These are phyloP conservation scores for Lasiodiplodia theobromae DNA, from an alignment of 2,329 filamentous ascomycete species.

Conservation along the genomic window DNA sequence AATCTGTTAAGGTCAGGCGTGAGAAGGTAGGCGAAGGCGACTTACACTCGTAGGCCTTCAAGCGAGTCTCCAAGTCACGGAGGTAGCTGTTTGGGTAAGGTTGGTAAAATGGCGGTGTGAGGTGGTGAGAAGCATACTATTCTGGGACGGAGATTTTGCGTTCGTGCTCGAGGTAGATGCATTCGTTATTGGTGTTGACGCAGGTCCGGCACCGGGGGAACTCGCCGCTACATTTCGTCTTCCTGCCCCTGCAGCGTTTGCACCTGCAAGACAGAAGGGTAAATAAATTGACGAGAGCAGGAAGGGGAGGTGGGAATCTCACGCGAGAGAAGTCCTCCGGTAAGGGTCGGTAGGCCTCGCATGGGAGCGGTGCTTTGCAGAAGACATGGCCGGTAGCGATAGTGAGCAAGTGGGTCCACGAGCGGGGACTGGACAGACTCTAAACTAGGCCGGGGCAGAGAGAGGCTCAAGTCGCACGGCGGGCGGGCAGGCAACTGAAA, in stretches of 20 bases:
- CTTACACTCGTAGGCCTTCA: constrained; percentile 33
- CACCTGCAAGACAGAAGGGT: constrained; percentile 32
- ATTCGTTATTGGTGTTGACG: constrained; percentile 29
- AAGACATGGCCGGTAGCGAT: constrained; percentile 13
- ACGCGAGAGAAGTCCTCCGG: constrained; percentile 28
- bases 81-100: constrained; percentile 33
- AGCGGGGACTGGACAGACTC: constrained; percentile 16
- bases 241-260: constrained; percentile 35
- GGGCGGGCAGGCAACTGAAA: neutral
- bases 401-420: constrained; percentile 11
- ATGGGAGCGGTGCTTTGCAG: constrained; percentile 18
- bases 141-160: constrained; percentile 35
- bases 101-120: neutral
- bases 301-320: neutral
- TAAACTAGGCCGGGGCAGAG: constrained; percentile 6
- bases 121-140: constrained; percentile 31
- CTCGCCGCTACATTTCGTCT: constrained; percentile 36
- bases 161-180: constrained; percentile 34
- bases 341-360: constrained; percentile 14
- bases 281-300: neutral
- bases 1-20: neutral
- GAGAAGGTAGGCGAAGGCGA: neutral
- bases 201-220: constrained; percentile 34
- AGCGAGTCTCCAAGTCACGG: constrained; percentile 32
- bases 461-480: constrained; percentile 15